Conservation (phyloP, 176 grass and related monocot species). For the Paspalum vaginatum region DNA sequence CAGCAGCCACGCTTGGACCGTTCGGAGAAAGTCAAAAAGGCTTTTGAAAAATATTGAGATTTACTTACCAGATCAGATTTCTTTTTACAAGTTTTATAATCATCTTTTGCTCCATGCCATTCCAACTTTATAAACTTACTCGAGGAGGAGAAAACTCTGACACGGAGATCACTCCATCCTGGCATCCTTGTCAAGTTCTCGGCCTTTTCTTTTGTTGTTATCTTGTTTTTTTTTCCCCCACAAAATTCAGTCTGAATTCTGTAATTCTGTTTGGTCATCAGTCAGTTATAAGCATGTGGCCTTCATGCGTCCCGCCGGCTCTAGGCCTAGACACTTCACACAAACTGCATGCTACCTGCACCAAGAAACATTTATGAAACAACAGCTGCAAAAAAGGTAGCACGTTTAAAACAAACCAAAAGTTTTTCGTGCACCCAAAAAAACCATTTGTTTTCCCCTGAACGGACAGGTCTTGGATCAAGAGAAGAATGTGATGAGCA, state of each 20-base stretch:
- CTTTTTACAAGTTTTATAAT: background rate
- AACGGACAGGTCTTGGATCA: constrained; percentile 26
- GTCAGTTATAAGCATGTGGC: constrained; percentile 23
- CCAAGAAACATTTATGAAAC: constrained; percentile 3
- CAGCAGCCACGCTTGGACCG: constrained; percentile 10
- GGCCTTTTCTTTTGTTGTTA: background rate
- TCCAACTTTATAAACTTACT: background rate
- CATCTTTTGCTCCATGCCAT: background rate
- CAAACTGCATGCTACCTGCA: constrained; percentile 32
- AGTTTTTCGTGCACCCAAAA: background rate
- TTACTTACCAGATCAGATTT: constrained; percentile 2
- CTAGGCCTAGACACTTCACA: constrained; percentile 29
- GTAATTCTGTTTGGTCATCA: background rate
- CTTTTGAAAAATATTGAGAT: background rate
- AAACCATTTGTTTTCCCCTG: background rate
- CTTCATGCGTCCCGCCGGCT: constrained; percentile 13
- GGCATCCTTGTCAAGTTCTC: no score
- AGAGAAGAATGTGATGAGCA: constrained; percentile 29
- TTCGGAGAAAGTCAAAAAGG: background rate
- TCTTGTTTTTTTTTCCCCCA: background rate
- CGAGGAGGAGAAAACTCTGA: background rate
- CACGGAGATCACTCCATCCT: no score
- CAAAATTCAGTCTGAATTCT: background rate
- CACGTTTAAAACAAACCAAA: background rate
- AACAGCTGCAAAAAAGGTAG: background rate